A percentile compares a stretch with the other conserved stretches of the same genome.
phyloP scores from a whole-genome alignment of 257 asterid genomes.

The Petunia secreta region DNA sequence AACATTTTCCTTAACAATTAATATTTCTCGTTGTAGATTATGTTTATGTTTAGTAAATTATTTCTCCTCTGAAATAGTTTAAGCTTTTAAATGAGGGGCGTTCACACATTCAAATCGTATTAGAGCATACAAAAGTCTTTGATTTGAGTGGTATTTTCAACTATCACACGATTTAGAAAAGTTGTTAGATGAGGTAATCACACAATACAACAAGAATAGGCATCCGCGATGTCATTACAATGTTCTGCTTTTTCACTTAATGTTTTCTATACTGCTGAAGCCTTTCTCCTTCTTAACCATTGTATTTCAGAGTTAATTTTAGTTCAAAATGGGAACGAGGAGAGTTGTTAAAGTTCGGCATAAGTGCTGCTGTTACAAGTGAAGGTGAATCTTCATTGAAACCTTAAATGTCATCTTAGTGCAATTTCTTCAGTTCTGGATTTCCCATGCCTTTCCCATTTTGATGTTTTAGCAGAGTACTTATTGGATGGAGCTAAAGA shows the following conservation, averaged over 20 bases:
- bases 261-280: not conserved
- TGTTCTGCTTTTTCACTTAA: not conserved
- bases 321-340: constrained; percentile 45
- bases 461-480: constrained; percentile 40
- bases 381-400: constrained; percentile 48
- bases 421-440: not conserved
- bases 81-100: too few relatives aligned
- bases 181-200: constrained; percentile 4
- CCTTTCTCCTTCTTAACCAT: constrained; percentile 2
- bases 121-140: too few relatives aligned
- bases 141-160: not conserved
- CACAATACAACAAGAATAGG: not conserved
- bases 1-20: too few relatives aligned
- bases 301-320: constrained; percentile 49
- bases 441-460: not conserved
- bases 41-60: too few relatives aligned
- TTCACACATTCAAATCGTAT: too few relatives aligned
- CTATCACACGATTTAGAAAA: not conserved
- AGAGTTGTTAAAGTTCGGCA: constrained; percentile 38
- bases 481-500: constrained; percentile 58
- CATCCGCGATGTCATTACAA: not conserved
- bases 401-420: constrained; percentile 12
- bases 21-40: too few relatives aligned
- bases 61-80: too few relatives aligned
- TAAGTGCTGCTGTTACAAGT: constrained; percentile 59